Conservation (phyloP, 2,329 filamentous ascomycete species). For the Orbilia brochopaga region DNA sequence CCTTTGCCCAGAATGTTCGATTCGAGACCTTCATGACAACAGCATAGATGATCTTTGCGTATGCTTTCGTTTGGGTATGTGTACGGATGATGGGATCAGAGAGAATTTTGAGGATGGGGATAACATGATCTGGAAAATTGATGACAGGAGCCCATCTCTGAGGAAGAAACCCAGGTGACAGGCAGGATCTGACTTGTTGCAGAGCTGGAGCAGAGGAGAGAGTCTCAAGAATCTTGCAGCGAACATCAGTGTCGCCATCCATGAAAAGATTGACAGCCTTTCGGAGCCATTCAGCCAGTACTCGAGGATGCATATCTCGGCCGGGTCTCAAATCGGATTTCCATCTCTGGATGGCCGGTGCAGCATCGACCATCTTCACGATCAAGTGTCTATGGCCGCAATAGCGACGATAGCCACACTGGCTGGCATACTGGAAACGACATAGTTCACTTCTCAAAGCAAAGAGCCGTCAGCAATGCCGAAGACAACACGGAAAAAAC, state of each 20-base stretch:
- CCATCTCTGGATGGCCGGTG: slow-evolving; percentile 2
- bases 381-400: slow-evolving; percentile 26
- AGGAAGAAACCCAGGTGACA: slow-evolving; percentile 21
- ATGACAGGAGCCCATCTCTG: slow-evolving; percentile 20
- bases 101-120: slow-evolving; percentile 21
- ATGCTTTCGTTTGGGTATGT: neutral
- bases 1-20: slow-evolving; percentile 13
- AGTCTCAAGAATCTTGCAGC: slow-evolving; percentile 8
- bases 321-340: neutral
- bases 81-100: slow-evolving; percentile 20
- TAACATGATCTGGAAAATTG: slow-evolving; percentile 33
- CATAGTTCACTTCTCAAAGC: slow-evolving; percentile 6
- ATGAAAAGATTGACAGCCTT: slow-evolving; percentile 11
- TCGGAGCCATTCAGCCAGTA: slow-evolving; percentile 14
- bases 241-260: slow-evolving; percentile 34
- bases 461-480: neutral
- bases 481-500: no score
- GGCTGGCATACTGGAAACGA: slow-evolving; percentile 12
- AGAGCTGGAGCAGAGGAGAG: slow-evolving; percentile 4
- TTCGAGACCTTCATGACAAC: slow-evolving; percentile 11
- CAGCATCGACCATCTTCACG: neutral
- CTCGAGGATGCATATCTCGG: neutral
- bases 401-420: slow-evolving; percentile 16
- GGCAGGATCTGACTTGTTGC: slow-evolving; percentile 20
- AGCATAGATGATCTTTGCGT: slow-evolving; percentile 11